These are phyloP conservation scores for Ganoderma sp. DNA, from an alignment of 1,284 basidiomycete genomes.

Conservation along the genomic window DNA sequence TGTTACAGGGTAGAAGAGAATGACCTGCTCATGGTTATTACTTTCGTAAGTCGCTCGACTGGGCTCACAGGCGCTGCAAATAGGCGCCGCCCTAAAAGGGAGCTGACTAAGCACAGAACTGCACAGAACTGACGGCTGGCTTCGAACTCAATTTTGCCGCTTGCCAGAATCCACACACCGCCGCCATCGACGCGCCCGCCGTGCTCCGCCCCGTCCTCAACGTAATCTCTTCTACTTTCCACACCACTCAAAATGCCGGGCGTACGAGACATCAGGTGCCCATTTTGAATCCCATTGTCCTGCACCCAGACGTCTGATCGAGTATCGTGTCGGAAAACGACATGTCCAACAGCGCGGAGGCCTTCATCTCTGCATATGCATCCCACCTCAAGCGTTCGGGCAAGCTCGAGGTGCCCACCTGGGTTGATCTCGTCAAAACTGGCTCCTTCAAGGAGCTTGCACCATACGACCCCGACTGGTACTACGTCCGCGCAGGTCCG, in stretches of 20 bases:
- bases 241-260: conserved; percentile 76
- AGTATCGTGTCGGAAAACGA: neutral
- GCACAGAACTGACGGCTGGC: conserved; percentile 45
- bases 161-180: conserved; percentile 43
- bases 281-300: conserved; percentile 16
- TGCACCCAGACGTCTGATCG: neutral
- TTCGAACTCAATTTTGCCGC: conserved; percentile 45
- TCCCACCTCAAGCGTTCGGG: conserved; percentile 95
- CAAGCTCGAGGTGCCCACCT: conserved; percentile 98
- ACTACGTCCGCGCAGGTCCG: conserved; percentile 96
- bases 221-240: conserved; percentile 42
- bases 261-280: conserved; percentile 90
- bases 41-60: too few species aligned
- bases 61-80: neutral
- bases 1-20: too few species aligned
- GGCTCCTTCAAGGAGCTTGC: conserved; percentile 98
- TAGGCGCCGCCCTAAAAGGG: neutral
- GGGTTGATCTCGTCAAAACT: conserved; percentile 99
- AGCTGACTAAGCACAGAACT: conserved; percentile 43
- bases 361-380: conserved; percentile 91
- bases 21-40: too few species aligned
- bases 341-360: conserved; percentile 69
- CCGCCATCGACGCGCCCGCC: conserved; percentile 47
- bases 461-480: conserved; percentile 99
- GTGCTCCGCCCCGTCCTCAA: conserved; percentile 54